Percentiles rank a stretch among this genome's conserved stretches.
phyloP scores from a whole-genome alignment of 176 grass and related monocot genomes.

The Bothriochloa decipiens region DNA sequence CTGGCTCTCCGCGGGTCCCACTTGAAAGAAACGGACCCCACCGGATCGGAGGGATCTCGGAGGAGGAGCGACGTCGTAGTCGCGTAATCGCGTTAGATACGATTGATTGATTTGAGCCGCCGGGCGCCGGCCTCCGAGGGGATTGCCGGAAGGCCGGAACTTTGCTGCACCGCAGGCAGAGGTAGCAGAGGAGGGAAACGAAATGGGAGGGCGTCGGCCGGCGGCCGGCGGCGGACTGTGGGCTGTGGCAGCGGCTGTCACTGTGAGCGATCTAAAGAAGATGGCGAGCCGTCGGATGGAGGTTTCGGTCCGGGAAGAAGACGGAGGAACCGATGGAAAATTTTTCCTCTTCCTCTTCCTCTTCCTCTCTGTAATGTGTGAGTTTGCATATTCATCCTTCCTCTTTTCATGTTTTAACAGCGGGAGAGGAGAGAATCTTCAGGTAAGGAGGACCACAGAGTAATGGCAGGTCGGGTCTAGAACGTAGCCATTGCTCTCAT shows the following conservation, averaged over 20 bases:
- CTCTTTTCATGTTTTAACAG: background rate
- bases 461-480: too few relatives aligned
- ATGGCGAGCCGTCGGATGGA: background rate
- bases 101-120: background rate
- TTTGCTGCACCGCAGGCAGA: too few relatives aligned
- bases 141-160: background rate
- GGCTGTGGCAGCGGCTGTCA: background rate
- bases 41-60: too few relatives aligned
- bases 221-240: background rate
- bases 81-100: background rate
- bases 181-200: background rate
- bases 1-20: background rate
- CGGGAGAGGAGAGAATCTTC: background rate
- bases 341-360: too few relatives aligned
- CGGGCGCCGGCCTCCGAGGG: too few relatives aligned
- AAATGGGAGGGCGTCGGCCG: background rate
- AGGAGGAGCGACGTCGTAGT: background rate
- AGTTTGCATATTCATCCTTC: constrained; percentile 27
- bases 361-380: background rate
- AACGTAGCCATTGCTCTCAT: too few relatives aligned
- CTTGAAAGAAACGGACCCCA: background rate
- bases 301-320: background rate
- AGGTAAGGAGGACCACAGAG: background rate
- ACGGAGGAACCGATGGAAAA: background rate
- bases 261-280: background rate